Conservation (phyloP, 2,329 filamentous ascomycete species). For the Cercospora beticola region DNA sequence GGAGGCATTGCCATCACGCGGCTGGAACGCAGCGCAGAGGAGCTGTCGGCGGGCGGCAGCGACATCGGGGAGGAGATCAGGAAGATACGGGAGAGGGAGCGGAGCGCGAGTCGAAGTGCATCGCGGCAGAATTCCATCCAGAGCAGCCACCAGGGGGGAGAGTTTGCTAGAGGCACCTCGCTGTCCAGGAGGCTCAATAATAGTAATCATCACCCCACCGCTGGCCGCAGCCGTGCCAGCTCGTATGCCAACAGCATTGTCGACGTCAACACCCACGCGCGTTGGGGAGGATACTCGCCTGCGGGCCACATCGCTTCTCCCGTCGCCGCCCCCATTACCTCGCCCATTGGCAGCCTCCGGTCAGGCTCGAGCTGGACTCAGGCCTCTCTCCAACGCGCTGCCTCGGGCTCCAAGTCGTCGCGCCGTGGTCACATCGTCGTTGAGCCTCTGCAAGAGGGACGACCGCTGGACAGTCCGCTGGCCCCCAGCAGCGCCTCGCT, state of each 20-base stretch:
- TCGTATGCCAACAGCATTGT: constrained; percentile 54
- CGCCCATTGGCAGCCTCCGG: constrained; percentile 59
- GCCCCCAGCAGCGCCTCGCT: constrained; percentile 29
- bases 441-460: constrained; percentile 40
- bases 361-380: constrained; percentile 49
- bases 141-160: constrained; percentile 17
- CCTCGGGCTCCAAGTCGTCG: constrained; percentile 45
- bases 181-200: constrained; percentile 7
- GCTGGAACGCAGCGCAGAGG: constrained; percentile 73
- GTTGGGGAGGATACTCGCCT: constrained; percentile 66
- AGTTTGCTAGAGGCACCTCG: constrained; percentile 11
- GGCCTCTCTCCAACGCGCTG: constrained; percentile 35
- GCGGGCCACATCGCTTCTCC: background rate
- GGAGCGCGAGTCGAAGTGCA: constrained; percentile 25
- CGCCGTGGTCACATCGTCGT: constrained; percentile 41
- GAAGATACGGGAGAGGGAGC: constrained; percentile 60
- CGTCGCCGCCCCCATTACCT: background rate
- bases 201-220: constrained; percentile 11
- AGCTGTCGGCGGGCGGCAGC: constrained; percentile 64
- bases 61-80: constrained; percentile 78
- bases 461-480: constrained; percentile 38
- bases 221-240: constrained; percentile 59
- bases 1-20: constrained; percentile 61
- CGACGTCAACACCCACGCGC: constrained; percentile 65
- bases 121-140: constrained; percentile 30